Evolutionary conservation across 768 basidiomycete genomes (phyloP).

Genomic region (Phallus indusiatus): DNA sequence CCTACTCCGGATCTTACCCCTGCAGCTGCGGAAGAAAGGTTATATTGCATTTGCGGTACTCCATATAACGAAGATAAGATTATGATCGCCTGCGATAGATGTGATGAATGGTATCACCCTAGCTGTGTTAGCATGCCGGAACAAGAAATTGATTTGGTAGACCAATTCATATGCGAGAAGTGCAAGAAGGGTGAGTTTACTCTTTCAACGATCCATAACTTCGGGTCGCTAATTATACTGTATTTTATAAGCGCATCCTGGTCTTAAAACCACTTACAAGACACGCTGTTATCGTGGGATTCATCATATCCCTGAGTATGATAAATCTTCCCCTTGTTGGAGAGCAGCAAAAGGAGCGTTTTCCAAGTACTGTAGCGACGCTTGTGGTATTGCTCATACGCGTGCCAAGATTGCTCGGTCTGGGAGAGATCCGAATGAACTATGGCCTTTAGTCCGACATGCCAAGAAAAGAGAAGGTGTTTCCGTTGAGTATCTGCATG

Average conservation of each 20-base stretch:
- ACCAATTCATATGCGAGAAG: conserved; percentile 83
- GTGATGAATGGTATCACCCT: conserved; percentile 93
- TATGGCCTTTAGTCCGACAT: conserved; percentile 69
- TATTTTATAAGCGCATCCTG: conserved; percentile 39
- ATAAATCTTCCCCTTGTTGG: conserved; percentile 43
- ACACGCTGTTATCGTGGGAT: conserved; percentile 65
- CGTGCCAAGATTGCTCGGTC: conserved; percentile 54
- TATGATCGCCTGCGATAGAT: conserved; percentile 93
- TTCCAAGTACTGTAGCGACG: conserved; percentile 89
- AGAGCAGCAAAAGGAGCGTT: conserved; percentile 72
- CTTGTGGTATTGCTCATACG: conserved; percentile 63
- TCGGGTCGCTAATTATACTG: conserved; percentile 6
- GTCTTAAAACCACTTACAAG: conserved; percentile 70
- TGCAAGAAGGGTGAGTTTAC: conserved; percentile 61
- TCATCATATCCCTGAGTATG: conserved; percentile 48
- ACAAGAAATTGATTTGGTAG: conserved; percentile 75
- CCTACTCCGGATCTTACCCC: conserved; percentile 24
- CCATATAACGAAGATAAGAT: conserved; percentile 77
- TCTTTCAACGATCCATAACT: background rate
- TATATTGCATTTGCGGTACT: conserved; percentile 86
- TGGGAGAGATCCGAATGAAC: conserved; percentile 54
- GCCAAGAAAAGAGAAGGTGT: conserved; percentile 65
- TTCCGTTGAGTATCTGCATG: conserved; percentile 33
- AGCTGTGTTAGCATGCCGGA: conserved; percentile 78
- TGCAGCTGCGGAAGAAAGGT: conserved; percentile 44